Base-by-base conservation (phyloP, 345 rosid species). In the Hibiscus tridactylites region DNA sequence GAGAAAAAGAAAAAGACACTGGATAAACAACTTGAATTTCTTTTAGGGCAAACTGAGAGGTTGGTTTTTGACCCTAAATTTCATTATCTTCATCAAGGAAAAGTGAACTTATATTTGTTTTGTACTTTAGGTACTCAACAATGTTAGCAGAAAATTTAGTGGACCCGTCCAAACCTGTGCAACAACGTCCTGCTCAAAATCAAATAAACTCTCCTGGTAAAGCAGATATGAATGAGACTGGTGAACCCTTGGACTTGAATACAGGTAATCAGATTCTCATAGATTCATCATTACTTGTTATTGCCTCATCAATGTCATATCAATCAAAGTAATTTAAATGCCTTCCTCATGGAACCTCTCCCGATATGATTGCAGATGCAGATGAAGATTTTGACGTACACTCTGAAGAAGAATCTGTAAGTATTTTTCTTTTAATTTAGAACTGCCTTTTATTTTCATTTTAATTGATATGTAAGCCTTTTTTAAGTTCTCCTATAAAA, bases 1-100 rank as follows among this genome's bases (percentile, higher is more conserved):
- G 99, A 87, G 84, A 96, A 88, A 80, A 91, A 93, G 93, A 96
- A 96, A 80, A 96, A 88, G 82, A 87, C 95, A 19, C 91, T 92
- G 81, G 98, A 96, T 75, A 96, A 89, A 81, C 99, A 96, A 72
- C 98, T 96, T 35, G 88, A 96, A 78, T 96, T 96, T 84, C 90
- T 96, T 73, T 81, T 96, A 67, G 99, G 99, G 76, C 99, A 96
- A 85, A 96, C 99, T 53, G 99, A 96, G 84, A 96, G 99, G 99
- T 92, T 53, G 21, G 37, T 60, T 65, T 68, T 21, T 28, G 8
- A 15, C 37, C 42, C 26, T 24, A 26, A 49, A 26, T 28, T 28
- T 67, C 24, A 16, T 47, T 49, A 47, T 37, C 58, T 67, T 49
- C 58, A 15, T 15, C 28, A 6, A 67, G 42, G 60, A 21, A 57